Conservation (phyloP, 352 stramenopile genomes). For the Phytophthora fragariaefolia region DNA sequence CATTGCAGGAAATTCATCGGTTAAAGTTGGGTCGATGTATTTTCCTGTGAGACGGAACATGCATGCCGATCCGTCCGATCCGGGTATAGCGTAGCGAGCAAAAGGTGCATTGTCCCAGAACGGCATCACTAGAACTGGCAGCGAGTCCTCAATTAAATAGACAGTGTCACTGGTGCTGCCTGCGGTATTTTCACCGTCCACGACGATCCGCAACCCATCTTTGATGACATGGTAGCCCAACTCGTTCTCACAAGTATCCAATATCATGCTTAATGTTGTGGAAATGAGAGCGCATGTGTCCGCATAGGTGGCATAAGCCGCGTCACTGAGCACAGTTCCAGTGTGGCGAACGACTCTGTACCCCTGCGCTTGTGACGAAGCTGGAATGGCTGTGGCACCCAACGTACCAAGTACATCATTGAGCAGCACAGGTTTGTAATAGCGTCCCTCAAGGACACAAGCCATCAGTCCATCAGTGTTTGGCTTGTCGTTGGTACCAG, state of each 20-base stretch:
- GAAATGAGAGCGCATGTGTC: slow-evolving; percentile 36
- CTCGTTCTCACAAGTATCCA: slow-evolving; percentile 35
- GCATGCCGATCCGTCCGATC: slow-evolving; percentile 45
- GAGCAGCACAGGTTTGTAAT: slow-evolving; percentile 47
- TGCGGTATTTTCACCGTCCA: slow-evolving; percentile 16
- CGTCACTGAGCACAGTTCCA: slow-evolving; percentile 17
- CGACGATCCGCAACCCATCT: slow-evolving; percentile 37
- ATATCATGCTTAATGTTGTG: slow-evolving; percentile 32
- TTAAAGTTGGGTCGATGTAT: slow-evolving; percentile 33
- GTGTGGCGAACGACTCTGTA: slow-evolving; percentile 34
- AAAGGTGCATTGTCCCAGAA: slow-evolving; percentile 46
- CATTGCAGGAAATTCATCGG: slow-evolving; percentile 18
- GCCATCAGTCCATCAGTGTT: slow-evolving; percentile 56
- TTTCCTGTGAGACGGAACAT: slow-evolving; percentile 49
- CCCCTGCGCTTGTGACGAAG: slow-evolving; percentile 21
- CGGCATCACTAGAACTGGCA: slow-evolving; percentile 55
- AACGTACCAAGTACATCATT: slow-evolving; percentile 35
- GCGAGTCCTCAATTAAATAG: slow-evolving; percentile 34
- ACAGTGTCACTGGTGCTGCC: slow-evolving; percentile 27
- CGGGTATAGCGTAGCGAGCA: slow-evolving; percentile 40
- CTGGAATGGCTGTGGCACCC: slow-evolving; percentile 11
- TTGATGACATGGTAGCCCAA: slow-evolving; percentile 38
- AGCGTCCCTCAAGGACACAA: slow-evolving; percentile 44
- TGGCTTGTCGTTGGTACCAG: slow-evolving; percentile 54
- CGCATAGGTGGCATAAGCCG: slow-evolving; percentile 27